Percentiles rank a stretch among this genome's conserved stretches.
These are phyloP conservation scores for Globisporangium megalacanthum DNA, from an alignment of 352 stramenopile species.

Conservation along the genomic window DNA sequence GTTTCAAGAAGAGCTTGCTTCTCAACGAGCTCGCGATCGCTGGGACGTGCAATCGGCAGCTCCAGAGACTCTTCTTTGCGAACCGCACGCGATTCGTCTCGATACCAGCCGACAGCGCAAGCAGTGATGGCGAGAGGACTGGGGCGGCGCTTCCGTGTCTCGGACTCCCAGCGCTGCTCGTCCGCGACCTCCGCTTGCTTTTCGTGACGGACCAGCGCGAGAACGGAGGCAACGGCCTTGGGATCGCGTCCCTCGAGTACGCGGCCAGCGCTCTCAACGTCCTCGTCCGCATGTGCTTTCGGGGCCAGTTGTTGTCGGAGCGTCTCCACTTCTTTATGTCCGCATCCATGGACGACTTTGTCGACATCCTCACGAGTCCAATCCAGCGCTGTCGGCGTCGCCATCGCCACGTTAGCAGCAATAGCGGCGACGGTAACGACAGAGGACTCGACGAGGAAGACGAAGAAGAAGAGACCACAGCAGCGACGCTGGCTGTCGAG, in stretches of 20 bases:
- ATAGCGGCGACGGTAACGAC: background rate
- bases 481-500: slow-evolving; percentile 15
- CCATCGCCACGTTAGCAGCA: background rate
- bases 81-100: slow-evolving; percentile 21
- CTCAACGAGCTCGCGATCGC: slow-evolving; percentile 44
- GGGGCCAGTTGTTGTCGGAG: slow-evolving; percentile 16
- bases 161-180: slow-evolving; percentile 25
- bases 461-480: background rate
- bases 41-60: slow-evolving; percentile 18
- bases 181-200: slow-evolving; percentile 28
- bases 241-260: slow-evolving; percentile 23
- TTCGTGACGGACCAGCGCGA: slow-evolving; percentile 2
- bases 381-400: slow-evolving; percentile 1
- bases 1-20: slow-evolving; percentile 20
- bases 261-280: slow-evolving; percentile 16
- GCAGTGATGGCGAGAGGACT: background rate
- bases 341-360: slow-evolving; percentile 8
- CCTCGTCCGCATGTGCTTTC: slow-evolving; percentile 20
- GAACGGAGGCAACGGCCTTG: slow-evolving; percentile 10
- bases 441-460: background rate
- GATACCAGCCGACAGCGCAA: slow-evolving; percentile 4
- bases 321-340: slow-evolving; percentile 21
- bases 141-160: background rate
- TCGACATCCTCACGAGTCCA: slow-evolving; percentile 11
- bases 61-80: slow-evolving; percentile 50